These are phyloP conservation scores for Sporopachydermia quercuum DNA, from an alignment of 805 yeast species.

Conservation along the genomic window DNA sequence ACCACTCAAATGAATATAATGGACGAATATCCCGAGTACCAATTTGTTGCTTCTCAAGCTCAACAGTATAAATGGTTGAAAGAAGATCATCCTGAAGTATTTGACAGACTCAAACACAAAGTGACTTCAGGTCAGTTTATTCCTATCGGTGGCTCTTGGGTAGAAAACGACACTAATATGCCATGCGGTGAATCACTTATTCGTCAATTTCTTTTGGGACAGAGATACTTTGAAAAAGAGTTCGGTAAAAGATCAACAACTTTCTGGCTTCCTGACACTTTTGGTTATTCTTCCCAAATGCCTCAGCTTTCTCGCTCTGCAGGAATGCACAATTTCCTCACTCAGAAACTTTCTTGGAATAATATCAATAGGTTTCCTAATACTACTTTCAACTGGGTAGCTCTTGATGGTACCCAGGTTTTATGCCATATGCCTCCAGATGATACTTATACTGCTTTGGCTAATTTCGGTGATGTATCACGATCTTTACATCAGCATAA, in stretches of 20 bases:
- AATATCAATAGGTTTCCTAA: constrained; percentile 85
- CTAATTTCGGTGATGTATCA: constrained; percentile 84
- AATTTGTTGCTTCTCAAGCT: constrained; percentile 89
- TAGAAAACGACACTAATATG: constrained; percentile 89
- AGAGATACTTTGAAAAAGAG: constrained; percentile 63
- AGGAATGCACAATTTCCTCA: constrained; percentile 70
- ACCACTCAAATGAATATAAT: constrained; percentile 77
- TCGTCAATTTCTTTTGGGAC: constrained; percentile 84
- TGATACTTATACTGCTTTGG: constrained; percentile 86
- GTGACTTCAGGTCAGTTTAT: constrained; percentile 62
- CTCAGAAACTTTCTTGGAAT: constrained; percentile 95
- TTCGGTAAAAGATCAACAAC: constrained; percentile 65
- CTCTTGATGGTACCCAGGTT: constrained; percentile 86
- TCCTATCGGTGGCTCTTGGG: constrained; percentile 97
- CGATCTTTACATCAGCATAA: constrained; percentile 73
- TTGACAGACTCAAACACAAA: constrained; percentile 41
- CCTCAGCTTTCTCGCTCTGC: constrained; percentile 88
- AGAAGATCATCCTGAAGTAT: constrained; percentile 74
- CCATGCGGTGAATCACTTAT: constrained; percentile 89
- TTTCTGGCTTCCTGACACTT: constrained; percentile 95
- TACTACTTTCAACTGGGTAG: constrained; percentile 89
- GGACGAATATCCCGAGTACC: constrained; percentile 82
- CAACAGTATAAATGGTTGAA: constrained; percentile 91
- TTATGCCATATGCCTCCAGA: constrained; percentile 97
- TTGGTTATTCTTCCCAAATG: constrained; percentile 89